A percentile compares a stretch with the other conserved stretches of the same genome.
Evolutionary conservation across 2,329 filamentous ascomycete species (phyloP).

Genomic region (Fusarium abutilonis): DNA sequence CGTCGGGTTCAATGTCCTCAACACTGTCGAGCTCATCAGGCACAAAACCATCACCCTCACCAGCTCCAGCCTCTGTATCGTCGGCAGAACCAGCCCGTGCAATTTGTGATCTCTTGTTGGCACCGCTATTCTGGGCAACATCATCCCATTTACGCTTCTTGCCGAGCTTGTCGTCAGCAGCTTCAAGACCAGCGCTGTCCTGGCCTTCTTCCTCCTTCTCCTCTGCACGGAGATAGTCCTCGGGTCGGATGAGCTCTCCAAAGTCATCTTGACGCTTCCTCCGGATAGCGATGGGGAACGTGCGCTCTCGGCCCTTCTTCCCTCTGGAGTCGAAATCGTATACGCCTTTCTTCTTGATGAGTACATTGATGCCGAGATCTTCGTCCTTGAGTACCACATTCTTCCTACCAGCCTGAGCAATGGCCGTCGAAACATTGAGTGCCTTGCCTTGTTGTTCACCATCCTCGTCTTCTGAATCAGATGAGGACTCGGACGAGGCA

Average conservation of each 20-base stretch:
- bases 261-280: constrained; percentile 87
- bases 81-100: constrained; percentile 57
- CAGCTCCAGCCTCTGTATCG: constrained; percentile 53
- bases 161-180: constrained; percentile 73
- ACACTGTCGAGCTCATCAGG: constrained; percentile 67
- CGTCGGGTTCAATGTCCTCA: constrained; percentile 64
- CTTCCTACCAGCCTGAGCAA: constrained; percentile 84
- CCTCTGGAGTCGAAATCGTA: constrained; percentile 92
- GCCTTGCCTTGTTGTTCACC: constrained; percentile 91
- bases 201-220: constrained; percentile 82
- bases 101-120: constrained; percentile 69
- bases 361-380: constrained; percentile 89
- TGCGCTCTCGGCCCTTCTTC: constrained; percentile 90
- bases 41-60: constrained; percentile 51
- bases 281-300: constrained; percentile 87
- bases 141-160: constrained; percentile 97
- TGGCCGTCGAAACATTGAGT: constrained; percentile 84
- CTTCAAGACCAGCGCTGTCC: constrained; percentile 52
- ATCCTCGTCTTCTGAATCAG: constrained; percentile 88
- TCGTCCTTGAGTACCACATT: constrained; percentile 89
- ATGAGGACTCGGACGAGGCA: constrained; percentile 84
- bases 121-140: constrained; percentile 51
- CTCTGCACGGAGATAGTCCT: constrained; percentile 92
- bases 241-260: constrained; percentile 90
- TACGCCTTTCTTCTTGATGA: constrained; percentile 88